phyloP scores from a whole-genome alignment of 257 asterid species.

The Cinchona pubescens region DNA sequence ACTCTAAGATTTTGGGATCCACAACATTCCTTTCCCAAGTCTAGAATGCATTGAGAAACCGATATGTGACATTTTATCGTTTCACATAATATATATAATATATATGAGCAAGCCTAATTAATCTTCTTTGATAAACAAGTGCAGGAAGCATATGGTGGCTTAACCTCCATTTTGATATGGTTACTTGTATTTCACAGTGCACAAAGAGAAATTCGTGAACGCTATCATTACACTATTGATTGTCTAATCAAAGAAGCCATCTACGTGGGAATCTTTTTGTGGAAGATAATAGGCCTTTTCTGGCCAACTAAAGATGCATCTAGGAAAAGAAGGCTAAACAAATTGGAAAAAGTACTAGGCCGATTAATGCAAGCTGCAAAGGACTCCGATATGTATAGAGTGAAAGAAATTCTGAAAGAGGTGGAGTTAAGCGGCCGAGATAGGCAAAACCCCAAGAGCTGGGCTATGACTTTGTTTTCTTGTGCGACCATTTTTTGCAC shows the following conservation, averaged over 20 bases:
- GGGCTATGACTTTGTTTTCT: slow-evolving; percentile 67
- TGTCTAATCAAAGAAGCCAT: slow-evolving; percentile 79
- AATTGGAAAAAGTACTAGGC: slow-evolving; percentile 63
- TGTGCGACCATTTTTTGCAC: slow-evolving; percentile 70
- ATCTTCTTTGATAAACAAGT: slow-evolving; percentile 5
- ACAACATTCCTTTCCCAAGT: too few relatives aligned
- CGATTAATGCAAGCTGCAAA: slow-evolving; percentile 75
- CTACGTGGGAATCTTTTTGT: slow-evolving; percentile 84
- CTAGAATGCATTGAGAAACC: too few relatives aligned
- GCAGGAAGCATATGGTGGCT: slow-evolving; percentile 98
- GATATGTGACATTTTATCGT: too few relatives aligned
- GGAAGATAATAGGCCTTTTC: slow-evolving; percentile 74
- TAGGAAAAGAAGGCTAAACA: slow-evolving; percentile 37
- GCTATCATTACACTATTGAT: slow-evolving; percentile 92
- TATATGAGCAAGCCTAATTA: background rate
- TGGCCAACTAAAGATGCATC: slow-evolving; percentile 70
- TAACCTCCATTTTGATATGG: slow-evolving; percentile 74
- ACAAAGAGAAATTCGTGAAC: slow-evolving; percentile 92
- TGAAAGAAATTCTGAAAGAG: slow-evolving; percentile 63
- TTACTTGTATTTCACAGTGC: slow-evolving; percentile 80
- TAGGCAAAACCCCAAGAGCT: slow-evolving; percentile 35
- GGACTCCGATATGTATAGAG: slow-evolving; percentile 72
- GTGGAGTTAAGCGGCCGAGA: slow-evolving; percentile 49
- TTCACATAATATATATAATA: too few relatives aligned
- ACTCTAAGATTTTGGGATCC: too few relatives aligned